Evolutionary conservation across 371 early-diverging fungal species (phyloP).

Genomic region (Funneliformis caledonium): DNA sequence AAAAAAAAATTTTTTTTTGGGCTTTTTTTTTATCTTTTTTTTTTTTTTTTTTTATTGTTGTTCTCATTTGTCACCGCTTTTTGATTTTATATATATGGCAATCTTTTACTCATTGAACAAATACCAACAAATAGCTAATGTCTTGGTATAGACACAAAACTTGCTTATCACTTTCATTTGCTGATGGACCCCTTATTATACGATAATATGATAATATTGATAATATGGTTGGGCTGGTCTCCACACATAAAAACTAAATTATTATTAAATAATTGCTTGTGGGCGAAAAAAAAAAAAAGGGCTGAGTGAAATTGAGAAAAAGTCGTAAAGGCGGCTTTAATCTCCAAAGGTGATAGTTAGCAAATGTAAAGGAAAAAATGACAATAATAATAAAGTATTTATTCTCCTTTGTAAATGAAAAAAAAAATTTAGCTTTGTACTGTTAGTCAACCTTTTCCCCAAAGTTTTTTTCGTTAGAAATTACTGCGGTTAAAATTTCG

Average conservation of each 20-base stretch:
- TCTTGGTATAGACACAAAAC: background rate
- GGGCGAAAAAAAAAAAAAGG: background rate
- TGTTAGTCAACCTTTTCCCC: too few species aligned
- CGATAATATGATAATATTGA: background rate
- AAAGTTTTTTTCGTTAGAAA: too few species aligned
- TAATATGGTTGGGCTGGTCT: background rate
- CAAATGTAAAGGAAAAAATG: too few species aligned
- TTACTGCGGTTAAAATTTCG: too few species aligned
- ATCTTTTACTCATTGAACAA: background rate
- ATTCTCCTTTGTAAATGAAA: background rate
- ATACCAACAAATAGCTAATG: background rate
- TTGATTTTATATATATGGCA: background rate
- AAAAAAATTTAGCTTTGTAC: background rate
- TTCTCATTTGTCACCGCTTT: background rate
- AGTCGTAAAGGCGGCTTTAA: constrained; percentile 1
- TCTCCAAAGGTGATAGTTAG: background rate
- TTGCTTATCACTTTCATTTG: background rate
- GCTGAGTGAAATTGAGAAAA: background rate
- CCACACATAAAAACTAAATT: background rate
- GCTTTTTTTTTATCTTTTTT: constrained; percentile 1
- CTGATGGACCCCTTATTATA: background rate
- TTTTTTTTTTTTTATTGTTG: background rate
- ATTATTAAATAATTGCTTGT: background rate
- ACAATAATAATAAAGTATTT: too few species aligned
- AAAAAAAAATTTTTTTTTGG: background rate